Percentiles rank a stretch among this genome's conserved stretches.
phyloP scores from a whole-genome alignment of 2,329 filamentous ascomycete genomes.

The Curvularia hawaiiensis region DNA sequence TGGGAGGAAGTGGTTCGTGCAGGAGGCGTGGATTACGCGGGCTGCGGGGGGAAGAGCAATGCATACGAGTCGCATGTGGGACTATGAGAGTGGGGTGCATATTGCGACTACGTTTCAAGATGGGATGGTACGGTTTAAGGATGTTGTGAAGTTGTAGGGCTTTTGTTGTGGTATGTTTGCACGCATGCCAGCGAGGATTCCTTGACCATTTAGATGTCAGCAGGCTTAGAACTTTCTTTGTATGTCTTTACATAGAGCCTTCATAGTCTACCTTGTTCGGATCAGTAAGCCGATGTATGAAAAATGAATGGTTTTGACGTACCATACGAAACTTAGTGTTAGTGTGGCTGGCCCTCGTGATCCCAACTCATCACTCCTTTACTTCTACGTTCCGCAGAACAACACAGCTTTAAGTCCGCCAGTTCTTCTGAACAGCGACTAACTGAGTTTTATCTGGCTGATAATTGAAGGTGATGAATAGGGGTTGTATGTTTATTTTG shows the following conservation, averaged over 20 bases:
- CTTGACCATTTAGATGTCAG: not conserved
- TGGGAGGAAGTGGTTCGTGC: conserved; percentile 41
- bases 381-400: not conserved
- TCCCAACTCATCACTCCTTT: not conserved
- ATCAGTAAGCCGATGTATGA: too few species aligned
- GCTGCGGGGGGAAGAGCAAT: conserved; percentile 34
- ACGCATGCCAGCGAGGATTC: too few species aligned
- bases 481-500: not conserved
- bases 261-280: too few species aligned
- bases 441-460: not conserved
- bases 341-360: not conserved
- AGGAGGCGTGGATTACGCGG: conserved; percentile 36
- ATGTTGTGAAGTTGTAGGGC: not conserved
- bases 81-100: conserved; percentile 36
- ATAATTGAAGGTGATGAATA: not conserved
- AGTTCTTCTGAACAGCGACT: not conserved
- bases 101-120: conserved; percentile 44
- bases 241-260: not conserved
- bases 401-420: not conserved
- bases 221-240: not conserved
- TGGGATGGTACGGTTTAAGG: conserved; percentile 35
- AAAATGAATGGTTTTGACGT: not conserved
- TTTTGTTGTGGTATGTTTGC: not conserved
- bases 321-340: not conserved
- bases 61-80: conserved; percentile 39